Base-by-base conservation (phyloP, 169 alveolate genomes). In the Plasmodium malariae region DNA sequence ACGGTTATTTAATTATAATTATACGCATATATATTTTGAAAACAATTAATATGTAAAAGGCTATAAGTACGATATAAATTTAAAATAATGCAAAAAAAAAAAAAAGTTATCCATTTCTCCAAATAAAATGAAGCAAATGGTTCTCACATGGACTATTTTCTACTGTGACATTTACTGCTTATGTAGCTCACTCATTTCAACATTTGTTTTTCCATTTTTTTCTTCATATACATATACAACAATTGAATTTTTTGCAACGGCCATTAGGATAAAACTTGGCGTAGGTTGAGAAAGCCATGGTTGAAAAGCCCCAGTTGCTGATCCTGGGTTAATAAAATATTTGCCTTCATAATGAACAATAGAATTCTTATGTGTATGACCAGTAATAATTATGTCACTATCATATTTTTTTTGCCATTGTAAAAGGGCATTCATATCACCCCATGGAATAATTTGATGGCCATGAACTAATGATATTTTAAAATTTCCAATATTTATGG, bases 401-500 rank as follows among this genome's bases (percentile, higher is more conserved):
- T 94, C 97, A 88, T 96, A 88, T 71, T 95, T 89, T 92, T 96
- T 95, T 71, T 95, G 96, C 85, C 95, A 88, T 49, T 95, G 94
- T 49, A 94, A 92, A 49, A 97, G 93, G 24, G 97, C 95, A 74
- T 97, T 98, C 30, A 93, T 90, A 88, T 97, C 97, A 7, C 98
- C 98, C 99, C 99, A 97, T 30, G 99, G 97, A 17, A 97, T 94
- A 36, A 98, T 92, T 92, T 98, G 96, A 88, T 98, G 98, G 1
- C 99, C 99, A 88, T 98, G 98, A 24, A 96, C 95, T 71, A 98
- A 60, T n/a, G 98, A 98, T 9, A 98, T 96, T 89, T 96, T 97
- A 87, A 96, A 96, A 83, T 96, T 95, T 7, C 99, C 99, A 26
- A 94, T 92, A 9, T 65, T 73, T 57, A 94, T 21, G 12, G 67